phyloP scores from a whole-genome alignment of 2,329 filamentous ascomycete genomes.

The Epichloe typhina region DNA sequence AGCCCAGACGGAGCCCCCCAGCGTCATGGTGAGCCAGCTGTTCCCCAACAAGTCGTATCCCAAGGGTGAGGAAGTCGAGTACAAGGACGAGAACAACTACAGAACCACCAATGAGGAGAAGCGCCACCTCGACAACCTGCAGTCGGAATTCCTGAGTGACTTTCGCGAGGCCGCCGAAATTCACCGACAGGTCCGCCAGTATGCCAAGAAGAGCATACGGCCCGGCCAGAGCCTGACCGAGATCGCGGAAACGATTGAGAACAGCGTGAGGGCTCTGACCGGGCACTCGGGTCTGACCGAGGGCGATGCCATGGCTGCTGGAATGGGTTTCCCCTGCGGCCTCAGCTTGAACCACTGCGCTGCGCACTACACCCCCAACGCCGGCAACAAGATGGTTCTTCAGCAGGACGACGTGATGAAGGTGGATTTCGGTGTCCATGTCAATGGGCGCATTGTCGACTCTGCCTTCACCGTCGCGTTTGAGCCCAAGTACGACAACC shows the following conservation, averaged over 20 bases:
- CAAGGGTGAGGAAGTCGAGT: slow-evolving; percentile 65
- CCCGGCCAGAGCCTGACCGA: slow-evolving; percentile 69
- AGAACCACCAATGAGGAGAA: slow-evolving; percentile 76
- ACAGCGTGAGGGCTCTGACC: slow-evolving; percentile 62
- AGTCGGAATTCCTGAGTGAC: slow-evolving; percentile 66
- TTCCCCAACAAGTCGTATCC: slow-evolving; percentile 64
- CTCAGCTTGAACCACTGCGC: slow-evolving; percentile 75
- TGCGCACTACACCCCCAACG: slow-evolving; percentile 78
- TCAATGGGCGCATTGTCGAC: slow-evolving; percentile 70
- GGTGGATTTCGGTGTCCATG: slow-evolving; percentile 70
- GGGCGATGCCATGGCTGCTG: slow-evolving; percentile 64
- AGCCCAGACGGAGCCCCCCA: slow-evolving; percentile 60
- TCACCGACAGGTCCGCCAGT: slow-evolving; percentile 78
- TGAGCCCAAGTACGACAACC: slow-evolving; percentile 60
- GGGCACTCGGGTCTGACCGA: slow-evolving; percentile 66
- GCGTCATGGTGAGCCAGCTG: slow-evolving; percentile 56
- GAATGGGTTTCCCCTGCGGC: slow-evolving; percentile 79
- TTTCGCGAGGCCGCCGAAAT: slow-evolving; percentile 78
- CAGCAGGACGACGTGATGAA: slow-evolving; percentile 67
- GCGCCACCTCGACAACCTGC: slow-evolving; percentile 67
- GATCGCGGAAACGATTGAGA: slow-evolving; percentile 79
- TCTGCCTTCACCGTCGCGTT: slow-evolving; percentile 70
- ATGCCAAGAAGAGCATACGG: slow-evolving; percentile 67
- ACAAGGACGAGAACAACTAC: slow-evolving; percentile 61
- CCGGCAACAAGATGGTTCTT: slow-evolving; percentile 67